These are phyloP conservation scores for Diaporthe velutina DNA, from an alignment of 2,329 filamentous ascomycete genomes.

Conservation along the genomic window DNA sequence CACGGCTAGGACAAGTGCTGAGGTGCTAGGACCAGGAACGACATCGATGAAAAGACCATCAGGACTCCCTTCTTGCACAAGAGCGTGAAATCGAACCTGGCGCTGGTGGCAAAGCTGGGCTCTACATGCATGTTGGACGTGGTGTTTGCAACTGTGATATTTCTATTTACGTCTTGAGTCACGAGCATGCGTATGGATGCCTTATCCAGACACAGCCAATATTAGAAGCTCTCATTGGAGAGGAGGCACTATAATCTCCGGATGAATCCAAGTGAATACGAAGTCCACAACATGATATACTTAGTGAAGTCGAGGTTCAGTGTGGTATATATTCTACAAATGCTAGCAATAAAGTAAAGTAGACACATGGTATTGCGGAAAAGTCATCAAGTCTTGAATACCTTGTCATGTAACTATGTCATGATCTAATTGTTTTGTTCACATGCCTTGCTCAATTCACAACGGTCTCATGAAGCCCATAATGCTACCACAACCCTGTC, in stretches of 20 bases:
- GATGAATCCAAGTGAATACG: background rate
- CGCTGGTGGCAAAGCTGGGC: background rate
- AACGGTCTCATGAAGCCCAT: background rate
- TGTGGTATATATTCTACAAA: background rate
- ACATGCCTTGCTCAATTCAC: background rate
- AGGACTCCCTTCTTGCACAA: conserved; percentile 43
- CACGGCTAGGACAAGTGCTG: conserved; percentile 1
- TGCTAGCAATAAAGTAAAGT: background rate
- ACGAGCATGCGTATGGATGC: background rate
- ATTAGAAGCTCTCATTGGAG: background rate
- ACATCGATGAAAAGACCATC: conserved; percentile 41
- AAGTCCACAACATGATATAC: background rate
- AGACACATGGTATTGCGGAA: background rate
- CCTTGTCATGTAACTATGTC: background rate
- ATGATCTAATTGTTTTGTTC: background rate
- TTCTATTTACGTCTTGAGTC: background rate
- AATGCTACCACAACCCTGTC: background rate
- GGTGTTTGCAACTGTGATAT: background rate
- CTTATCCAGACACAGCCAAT: background rate
- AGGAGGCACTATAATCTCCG: background rate
- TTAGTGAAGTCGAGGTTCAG: background rate
- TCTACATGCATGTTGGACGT: background rate
- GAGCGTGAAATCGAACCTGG: conserved; percentile 44
- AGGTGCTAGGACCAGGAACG: conserved; percentile 37
- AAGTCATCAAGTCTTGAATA: background rate